Evolutionary conservation across 2,329 filamentous ascomycete species (phyloP).

Genomic region (Pseudonectria foliicola): DNA sequence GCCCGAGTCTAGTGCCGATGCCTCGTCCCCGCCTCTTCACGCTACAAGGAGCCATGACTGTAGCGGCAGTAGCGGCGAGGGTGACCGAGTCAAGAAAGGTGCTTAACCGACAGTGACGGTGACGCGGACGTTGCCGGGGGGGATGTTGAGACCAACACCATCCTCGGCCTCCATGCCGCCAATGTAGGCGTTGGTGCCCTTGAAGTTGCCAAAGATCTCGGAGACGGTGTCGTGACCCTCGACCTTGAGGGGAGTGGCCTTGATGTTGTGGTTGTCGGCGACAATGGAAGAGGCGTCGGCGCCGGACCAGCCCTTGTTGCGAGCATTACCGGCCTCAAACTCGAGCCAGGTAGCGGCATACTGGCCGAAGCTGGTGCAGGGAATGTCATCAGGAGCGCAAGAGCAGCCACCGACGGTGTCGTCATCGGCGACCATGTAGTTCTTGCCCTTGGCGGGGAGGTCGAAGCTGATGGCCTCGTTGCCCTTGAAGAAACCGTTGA

Average conservation of each 20-base stretch:
- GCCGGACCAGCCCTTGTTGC: slow-evolving; percentile 43
- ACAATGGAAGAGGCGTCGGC: slow-evolving; percentile 45
- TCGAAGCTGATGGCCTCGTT: slow-evolving; percentile 34
- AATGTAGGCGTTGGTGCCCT: slow-evolving; percentile 32
- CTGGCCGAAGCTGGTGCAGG: slow-evolving; percentile 32
- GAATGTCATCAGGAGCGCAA: slow-evolving; percentile 30
- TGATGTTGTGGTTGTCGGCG: slow-evolving; percentile 25
- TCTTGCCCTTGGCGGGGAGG: slow-evolving; percentile 29
- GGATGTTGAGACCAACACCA: slow-evolving; percentile 35
- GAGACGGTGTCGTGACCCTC: slow-evolving; percentile 36
- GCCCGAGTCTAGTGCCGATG: slow-evolving; percentile 13
- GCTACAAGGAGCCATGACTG: background rate
- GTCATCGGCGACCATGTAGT: slow-evolving; percentile 37
- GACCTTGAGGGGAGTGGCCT: slow-evolving; percentile 31
- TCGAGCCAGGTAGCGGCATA: slow-evolving; percentile 42
- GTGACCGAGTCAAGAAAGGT: slow-evolving; percentile 6
- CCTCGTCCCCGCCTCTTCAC: slow-evolving; percentile 2
- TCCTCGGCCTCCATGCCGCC: slow-evolving; percentile 30
- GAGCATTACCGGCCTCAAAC: slow-evolving; percentile 38
- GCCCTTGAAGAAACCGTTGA: slow-evolving; percentile 44
- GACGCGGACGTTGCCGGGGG: slow-evolving; percentile 21
- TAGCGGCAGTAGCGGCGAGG: background rate
- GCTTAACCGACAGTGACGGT: slow-evolving; percentile 25
- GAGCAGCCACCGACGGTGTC: slow-evolving; percentile 44
- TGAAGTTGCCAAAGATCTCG: slow-evolving; percentile 29